These are phyloP conservation scores for Echeveria elegans DNA, from an alignment of 164 flowering plant genomes.

Conservation along the genomic window DNA sequence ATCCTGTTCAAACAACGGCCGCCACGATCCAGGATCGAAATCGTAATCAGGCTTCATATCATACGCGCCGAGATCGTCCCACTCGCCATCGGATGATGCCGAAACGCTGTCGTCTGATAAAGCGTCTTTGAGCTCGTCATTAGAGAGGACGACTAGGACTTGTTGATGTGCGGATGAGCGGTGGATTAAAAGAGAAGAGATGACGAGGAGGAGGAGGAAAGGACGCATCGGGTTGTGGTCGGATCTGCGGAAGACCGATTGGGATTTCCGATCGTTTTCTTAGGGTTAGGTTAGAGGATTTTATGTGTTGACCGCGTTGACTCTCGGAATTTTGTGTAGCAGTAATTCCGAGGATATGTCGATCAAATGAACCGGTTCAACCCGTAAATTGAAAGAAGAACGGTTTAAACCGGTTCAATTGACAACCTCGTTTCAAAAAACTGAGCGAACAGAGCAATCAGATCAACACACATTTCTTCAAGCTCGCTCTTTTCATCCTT, in stretches of 20 bases:
- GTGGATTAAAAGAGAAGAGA: conserved; percentile 9
- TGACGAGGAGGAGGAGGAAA: not conserved
- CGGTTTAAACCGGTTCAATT: too few species aligned
- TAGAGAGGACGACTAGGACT: conserved; percentile 56
- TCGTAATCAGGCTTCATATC: conserved; percentile 59
- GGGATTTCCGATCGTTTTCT: too few species aligned
- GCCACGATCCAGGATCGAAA: conserved; percentile 96
- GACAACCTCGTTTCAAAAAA: too few species aligned
- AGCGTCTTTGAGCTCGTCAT: conserved; percentile 56
- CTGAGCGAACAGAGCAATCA: too few species aligned
- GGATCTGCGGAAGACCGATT: not conserved
- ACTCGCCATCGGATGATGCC: conserved; percentile 28
- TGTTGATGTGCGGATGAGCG: conserved; percentile 31
- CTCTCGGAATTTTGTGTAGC: too few species aligned
- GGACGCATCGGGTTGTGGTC: not conserved
- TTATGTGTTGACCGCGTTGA: too few species aligned
- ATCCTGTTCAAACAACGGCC: conserved; percentile 65
- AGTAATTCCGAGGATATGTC: too few species aligned
- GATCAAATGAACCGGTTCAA: too few species aligned
- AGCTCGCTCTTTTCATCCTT: too few species aligned
- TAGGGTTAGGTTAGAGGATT: too few species aligned
- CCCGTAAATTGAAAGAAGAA: too few species aligned
- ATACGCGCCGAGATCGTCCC: conserved; percentile 57
- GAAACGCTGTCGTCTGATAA: conserved; percentile 17
- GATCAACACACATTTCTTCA: too few species aligned